Evolutionary conservation across 345 rosid species (phyloP).

Genomic region (Theobroma cacao): DNA sequence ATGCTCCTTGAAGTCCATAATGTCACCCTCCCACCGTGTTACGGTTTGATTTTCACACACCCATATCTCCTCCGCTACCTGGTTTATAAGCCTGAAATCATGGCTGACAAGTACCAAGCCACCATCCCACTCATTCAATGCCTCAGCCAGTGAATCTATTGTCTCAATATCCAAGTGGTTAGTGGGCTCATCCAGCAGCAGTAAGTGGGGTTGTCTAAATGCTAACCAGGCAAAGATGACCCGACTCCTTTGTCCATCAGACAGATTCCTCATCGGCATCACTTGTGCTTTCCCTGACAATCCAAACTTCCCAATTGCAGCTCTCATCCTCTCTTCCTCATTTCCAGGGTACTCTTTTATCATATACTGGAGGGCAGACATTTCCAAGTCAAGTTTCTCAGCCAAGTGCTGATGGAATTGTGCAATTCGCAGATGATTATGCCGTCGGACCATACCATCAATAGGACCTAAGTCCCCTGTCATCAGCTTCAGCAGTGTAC

Average conservation of each 20-base stretch:
- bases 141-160: constrained; percentile 86
- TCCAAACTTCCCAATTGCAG: constrained; percentile 85
- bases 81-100: constrained; percentile 87
- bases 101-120: constrained; percentile 88
- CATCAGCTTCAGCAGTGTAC: constrained; percentile 95
- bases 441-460: constrained; percentile 98
- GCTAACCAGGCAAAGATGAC: constrained; percentile 98
- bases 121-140: constrained; percentile 87
- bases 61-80: constrained; percentile 89
- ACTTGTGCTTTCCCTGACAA: constrained; percentile 94
- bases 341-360: constrained; percentile 84
- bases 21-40: constrained; percentile 77
- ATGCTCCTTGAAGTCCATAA: constrained; percentile 80
- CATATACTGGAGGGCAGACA: constrained; percentile 87
- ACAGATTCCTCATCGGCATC: constrained; percentile 96
- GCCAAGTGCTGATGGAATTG: constrained; percentile 96
- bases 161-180: constrained; percentile 99
- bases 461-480: constrained; percentile 78
- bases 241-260: constrained; percentile 95
- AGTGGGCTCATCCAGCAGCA: constrained; percentile 92
- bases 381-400: constrained; percentile 84
- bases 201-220: constrained; percentile 88
- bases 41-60: constrained; percentile 74
- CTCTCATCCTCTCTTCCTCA: constrained; percentile 98
- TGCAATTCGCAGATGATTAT: constrained; percentile 90